A percentile compares a stretch with the other conserved stretches of the same genome.
phyloP scores from a whole-genome alignment of 2,329 filamentous ascomycete species.

The Diplodia corticola region DNA sequence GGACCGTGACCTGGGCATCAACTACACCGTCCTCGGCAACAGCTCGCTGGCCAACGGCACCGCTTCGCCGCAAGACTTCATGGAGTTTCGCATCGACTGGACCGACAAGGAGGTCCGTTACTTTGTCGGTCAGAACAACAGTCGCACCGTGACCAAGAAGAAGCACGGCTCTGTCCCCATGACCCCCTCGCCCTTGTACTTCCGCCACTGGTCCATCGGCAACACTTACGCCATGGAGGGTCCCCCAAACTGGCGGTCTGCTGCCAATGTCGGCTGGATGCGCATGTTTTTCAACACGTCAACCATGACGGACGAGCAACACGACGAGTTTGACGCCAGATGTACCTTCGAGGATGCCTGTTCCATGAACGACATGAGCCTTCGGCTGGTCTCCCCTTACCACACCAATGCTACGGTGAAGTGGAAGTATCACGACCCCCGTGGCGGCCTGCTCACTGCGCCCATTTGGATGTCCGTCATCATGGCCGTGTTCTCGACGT shows the following conservation, averaged over 20 bases:
- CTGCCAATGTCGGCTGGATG: slow-evolving; percentile 48
- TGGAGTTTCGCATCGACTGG: slow-evolving; percentile 52
- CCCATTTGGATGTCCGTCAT: slow-evolving; percentile 37
- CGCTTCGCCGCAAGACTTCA: slow-evolving; percentile 46
- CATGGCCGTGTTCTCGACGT: slow-evolving; percentile 33
- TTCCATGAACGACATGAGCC: slow-evolving; percentile 36
- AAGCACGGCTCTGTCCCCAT: slow-evolving; percentile 40
- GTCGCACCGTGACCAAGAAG: slow-evolving; percentile 37
- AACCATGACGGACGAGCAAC: slow-evolving; percentile 36
- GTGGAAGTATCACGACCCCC: slow-evolving; percentile 35
- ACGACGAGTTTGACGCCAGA: slow-evolving; percentile 32
- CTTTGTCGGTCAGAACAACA: slow-evolving; percentile 43
- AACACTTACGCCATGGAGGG: slow-evolving; percentile 48
- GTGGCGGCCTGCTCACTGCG: slow-evolving; percentile 32
- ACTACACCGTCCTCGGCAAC: slow-evolving; percentile 44
- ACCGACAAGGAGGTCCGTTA: slow-evolving; percentile 45
- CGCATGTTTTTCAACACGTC: slow-evolving; percentile 55
- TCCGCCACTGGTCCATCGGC: slow-evolving; percentile 53
- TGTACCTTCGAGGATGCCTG: slow-evolving; percentile 39
- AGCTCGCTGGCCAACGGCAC: slow-evolving; percentile 33
- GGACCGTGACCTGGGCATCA: slow-evolving; percentile 39
- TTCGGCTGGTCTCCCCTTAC: slow-evolving; percentile 38
- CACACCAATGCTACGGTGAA: slow-evolving; percentile 28
- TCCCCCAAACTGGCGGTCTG: slow-evolving; percentile 43
- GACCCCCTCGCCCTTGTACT: slow-evolving; percentile 45